Percentiles rank a stretch among this genome's conserved stretches.
Conservation (phyloP, 768 basidiomycete genomes). For the Gymnopilus junonius region DNA sequence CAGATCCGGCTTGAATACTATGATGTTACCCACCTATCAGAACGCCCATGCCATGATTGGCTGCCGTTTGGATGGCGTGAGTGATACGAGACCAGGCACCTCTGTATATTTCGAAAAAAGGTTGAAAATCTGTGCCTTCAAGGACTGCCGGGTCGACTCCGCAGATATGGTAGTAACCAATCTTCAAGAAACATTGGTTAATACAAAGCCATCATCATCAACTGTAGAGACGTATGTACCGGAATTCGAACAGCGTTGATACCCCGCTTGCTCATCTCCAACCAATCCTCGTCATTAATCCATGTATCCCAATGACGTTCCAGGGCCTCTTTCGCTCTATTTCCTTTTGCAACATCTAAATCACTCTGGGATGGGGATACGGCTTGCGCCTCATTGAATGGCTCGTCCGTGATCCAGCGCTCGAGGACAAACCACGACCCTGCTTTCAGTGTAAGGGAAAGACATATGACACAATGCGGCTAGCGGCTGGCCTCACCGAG, state of each 20-base stretch:
- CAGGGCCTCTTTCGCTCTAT: conserved; percentile 46
- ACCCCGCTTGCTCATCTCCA: conserved; percentile 58
- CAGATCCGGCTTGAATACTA: background rate
- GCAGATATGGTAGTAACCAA: conserved; percentile 76
- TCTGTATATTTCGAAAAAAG: conserved; percentile 48
- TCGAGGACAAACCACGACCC: conserved; percentile 84
- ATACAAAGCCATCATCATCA: no score
- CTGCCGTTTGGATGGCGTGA: conserved; percentile 62
- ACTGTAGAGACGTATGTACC: conserved; percentile 49
- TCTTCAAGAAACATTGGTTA: conserved; percentile 42
- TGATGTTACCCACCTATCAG: conserved; percentile 57
- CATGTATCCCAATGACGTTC: conserved; percentile 80
- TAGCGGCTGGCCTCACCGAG: no score
- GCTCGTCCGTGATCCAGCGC: conserved; percentile 69
- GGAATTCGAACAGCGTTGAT: conserved; percentile 66
- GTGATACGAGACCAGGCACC: conserved; percentile 74
- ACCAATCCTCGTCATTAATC: conserved; percentile 68
- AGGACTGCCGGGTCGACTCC: conserved; percentile 62
- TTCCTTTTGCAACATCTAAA: conserved; percentile 68
- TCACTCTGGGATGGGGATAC: conserved; percentile 65
- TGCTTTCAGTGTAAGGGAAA: conserved; percentile 27
- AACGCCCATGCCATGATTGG: conserved; percentile 66
- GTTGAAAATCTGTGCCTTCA: conserved; percentile 66
- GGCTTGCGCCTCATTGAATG: conserved; percentile 53
- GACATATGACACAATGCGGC: background rate